Base-by-base conservation (phyloP, 257 asterid genomes). In the Scutellaria minor region DNA sequence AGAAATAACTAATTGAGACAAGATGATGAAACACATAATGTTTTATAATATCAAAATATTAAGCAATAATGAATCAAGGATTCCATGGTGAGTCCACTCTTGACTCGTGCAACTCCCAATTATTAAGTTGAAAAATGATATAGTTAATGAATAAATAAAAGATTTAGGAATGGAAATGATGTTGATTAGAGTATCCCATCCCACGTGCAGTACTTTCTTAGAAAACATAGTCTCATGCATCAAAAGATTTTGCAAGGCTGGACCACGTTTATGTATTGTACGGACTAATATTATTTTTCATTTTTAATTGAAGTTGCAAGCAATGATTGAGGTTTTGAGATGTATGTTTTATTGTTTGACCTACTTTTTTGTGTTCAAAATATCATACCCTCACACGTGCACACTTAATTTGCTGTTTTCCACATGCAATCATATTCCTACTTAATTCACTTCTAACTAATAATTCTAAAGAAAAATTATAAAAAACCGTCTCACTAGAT, bases 281-380 rank as follows among this genome's bases (percentile, higher is more conserved):
- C 82, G 69, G 47, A 75, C 1, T 4, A 14, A n/a, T 48, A 0
- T 4, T 24, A 24, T 66, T 50, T 20, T 10, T 1, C 14, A 5
- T n/a, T 41, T 10, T 24, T 5, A 70, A 18, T 20, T 24, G 9
- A 47, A 70, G 57, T 75, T 73, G 71, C 51, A 77, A 57, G 77
- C 81, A 80, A 80, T 80, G 79, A 80, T 80, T 77, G 79, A 72
- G 56, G 45, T 72, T 66, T 71, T 80, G 76, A 75, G 75, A 55
- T 63, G 64, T 42, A 42, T 58, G 35, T 64, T 66, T 55, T 66
- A 51, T 66, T 37, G 66, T 78, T 74, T 78, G 79, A 78, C 82
- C 73, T 61, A 1, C 20, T 37, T 57, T 2, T 4, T 35, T 46
- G 31, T 57, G 27, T 12, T 46, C 1, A 8, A 22, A 27, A 18